Evolutionary conservation across 1,284 basidiomycete genomes (phyloP), one percentile per base, ranked within the genome.

Genomic region (Tilletia horrida): DNA sequence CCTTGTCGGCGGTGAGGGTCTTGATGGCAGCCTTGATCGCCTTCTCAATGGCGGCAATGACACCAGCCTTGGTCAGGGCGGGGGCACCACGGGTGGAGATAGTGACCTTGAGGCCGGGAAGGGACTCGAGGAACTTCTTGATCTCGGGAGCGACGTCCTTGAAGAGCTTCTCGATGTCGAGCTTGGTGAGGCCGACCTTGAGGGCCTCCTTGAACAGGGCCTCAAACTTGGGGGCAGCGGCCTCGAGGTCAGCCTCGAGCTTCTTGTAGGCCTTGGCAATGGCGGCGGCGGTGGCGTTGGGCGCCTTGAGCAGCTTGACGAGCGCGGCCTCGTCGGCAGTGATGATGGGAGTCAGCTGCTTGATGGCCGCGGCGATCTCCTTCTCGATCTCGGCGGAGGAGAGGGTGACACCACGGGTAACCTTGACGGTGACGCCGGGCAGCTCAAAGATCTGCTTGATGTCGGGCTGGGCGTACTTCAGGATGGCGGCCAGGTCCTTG

Each of bases 291-390:
- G 52, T 57, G 52, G 52, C 52, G n/a, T 25, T 25, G 52, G 52
- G 52, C n/a, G 21, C 27, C n/a, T 29, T 29, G 21, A 57, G 52
- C n/a, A 57, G 21, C 23, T 23, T 31, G 9, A 29, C 23, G 18
- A 57, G n/a, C 4, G 21, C 27, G 14, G 21, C 27, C 52, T 57
- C n/a, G 52, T 57, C 52, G 18, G 52, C 52, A 29, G 27, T 16
- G 52, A 57, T 57, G 52, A 57, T 57, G 52, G 52, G 52, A 57
- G 52, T 18, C 4, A 57, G 52, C 52, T 57, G 21, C 52, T 57
- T 57, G 52, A 57, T 57, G 9, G n/a, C 52, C n/a, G 52, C 52
- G 8, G n/a, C 4, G 27, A 57, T 23, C n/a, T n/a, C 52, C 14
- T n/a, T 25, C n/a, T 23, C 27, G 52, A 57, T 25, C 14, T 25